A percentile compares a stretch with the other conserved stretches of the same genome.
phyloP scores from a whole-genome alignment of 371 early-diverging fungal species.

The Apophysomyces ossiformis region DNA sequence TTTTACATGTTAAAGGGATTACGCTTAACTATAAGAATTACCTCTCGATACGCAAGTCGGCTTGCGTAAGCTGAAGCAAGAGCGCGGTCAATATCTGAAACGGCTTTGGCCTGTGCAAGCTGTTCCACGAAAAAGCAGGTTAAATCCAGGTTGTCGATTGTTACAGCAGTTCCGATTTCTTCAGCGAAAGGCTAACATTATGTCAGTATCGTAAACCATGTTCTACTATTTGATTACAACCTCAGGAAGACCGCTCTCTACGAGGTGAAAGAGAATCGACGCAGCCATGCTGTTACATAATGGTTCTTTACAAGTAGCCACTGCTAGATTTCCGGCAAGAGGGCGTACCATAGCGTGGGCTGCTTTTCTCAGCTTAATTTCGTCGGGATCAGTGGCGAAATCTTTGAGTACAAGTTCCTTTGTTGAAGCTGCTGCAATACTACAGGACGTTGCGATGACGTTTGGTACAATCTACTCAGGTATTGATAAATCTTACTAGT shows the following conservation, averaged over 20 bases:
- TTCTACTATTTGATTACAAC: slow-evolving; percentile 21
- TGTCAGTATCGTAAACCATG: background rate
- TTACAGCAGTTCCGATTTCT: slow-evolving; percentile 78
- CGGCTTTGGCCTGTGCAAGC: slow-evolving; percentile 86
- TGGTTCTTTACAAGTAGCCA: slow-evolving; percentile 94
- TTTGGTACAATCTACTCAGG: slow-evolving; percentile 64
- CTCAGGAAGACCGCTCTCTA: slow-evolving; percentile 83
- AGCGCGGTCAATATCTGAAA: slow-evolving; percentile 81
- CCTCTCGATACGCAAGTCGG: slow-evolving; percentile 83
- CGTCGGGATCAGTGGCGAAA: slow-evolving; percentile 92
- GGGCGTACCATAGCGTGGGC: slow-evolving; percentile 94
- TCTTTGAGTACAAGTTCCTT: slow-evolving; percentile 92
- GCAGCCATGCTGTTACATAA: slow-evolving; percentile 80
- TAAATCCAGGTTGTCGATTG: slow-evolving; percentile 88
- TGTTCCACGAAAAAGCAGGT: slow-evolving; percentile 92
- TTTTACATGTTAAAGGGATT: too few relatives aligned
- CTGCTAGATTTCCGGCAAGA: slow-evolving; percentile 77
- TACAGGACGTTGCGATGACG: slow-evolving; percentile 88
- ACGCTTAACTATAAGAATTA: background rate
- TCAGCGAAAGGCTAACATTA: slow-evolving; percentile 68
- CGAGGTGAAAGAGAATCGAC: slow-evolving; percentile 74
- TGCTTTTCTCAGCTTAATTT: slow-evolving; percentile 85
- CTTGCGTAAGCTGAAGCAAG: slow-evolving; percentile 72
- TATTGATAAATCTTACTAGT: background rate
- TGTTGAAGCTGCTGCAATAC: slow-evolving; percentile 89